These are phyloP conservation scores for Apostasia ramifera DNA, from an alignment of 106 monocot species.

Conservation along the genomic window DNA sequence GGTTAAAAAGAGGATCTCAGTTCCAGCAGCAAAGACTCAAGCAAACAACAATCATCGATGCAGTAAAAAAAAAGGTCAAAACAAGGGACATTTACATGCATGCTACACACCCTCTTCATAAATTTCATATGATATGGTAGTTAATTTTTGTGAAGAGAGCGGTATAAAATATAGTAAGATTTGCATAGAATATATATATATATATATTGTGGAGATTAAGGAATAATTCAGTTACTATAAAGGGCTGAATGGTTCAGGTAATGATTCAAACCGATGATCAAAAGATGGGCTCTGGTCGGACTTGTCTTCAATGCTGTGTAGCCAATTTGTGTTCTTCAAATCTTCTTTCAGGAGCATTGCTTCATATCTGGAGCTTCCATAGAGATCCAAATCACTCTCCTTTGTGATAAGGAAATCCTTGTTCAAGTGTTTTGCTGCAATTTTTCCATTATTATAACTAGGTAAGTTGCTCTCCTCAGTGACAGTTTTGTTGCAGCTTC, in stretches of 20 bases:
- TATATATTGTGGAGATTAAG: background rate
- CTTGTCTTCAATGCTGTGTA: constrained; percentile 73
- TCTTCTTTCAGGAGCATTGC: constrained; percentile 83
- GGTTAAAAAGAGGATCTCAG: no score
- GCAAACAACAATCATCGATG: no score
- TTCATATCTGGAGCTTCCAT: constrained; percentile 73
- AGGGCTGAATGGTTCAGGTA: constrained; percentile 76
- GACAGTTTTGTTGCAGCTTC: constrained; percentile 17
- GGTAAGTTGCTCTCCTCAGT: constrained; percentile 12
- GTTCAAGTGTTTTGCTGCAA: constrained; percentile 22
- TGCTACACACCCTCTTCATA: no score
- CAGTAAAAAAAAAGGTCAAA: no score
- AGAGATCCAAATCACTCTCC: constrained; percentile 52
- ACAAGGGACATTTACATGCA: no score
- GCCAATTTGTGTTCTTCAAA: constrained; percentile 78
- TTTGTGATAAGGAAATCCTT: constrained; percentile 27
- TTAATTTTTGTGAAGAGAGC: background rate
- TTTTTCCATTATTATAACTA: constrained; percentile 15
- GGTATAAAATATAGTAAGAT: background rate
- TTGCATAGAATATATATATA: background rate
- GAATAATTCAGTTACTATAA: constrained; percentile 9
- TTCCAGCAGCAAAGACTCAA: no score
- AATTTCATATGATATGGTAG: no score
- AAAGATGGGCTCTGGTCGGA: constrained; percentile 72
- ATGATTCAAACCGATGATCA: constrained; percentile 82